Percentiles rank a stretch among this genome's conserved stretches.
These are phyloP conservation scores for Vigna angularis DNA, from an alignment of 306 rosid genomes.

Conservation along the genomic window DNA sequence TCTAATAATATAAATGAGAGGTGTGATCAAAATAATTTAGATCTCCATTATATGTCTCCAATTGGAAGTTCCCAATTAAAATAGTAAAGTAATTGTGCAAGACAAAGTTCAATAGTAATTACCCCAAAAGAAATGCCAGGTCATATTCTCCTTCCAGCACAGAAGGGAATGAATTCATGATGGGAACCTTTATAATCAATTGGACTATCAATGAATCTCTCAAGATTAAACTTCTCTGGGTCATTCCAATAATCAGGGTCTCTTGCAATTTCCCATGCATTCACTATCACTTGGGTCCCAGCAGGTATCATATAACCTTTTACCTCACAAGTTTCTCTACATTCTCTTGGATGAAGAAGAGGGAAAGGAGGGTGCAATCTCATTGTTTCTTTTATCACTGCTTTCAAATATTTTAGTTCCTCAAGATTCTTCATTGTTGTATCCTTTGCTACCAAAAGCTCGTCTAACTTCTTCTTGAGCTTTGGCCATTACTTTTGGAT, in stretches of 20 bases:
- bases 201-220: slow-evolving; percentile 7
- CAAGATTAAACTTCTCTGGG: not conserved
- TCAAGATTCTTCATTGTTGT: not conserved
- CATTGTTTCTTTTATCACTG: slow-evolving; percentile 11
- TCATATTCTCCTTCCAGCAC: slow-evolving; percentile 25
- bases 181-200: slow-evolving; percentile 6
- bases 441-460: slow-evolving; percentile 22
- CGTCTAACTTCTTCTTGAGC: slow-evolving; percentile 22
- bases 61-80: slow-evolving; percentile 12
- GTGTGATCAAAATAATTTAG: no score
- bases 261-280: slow-evolving; percentile 19
- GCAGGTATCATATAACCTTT: slow-evolving; percentile 12
- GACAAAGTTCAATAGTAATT: not conserved
- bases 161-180: not conserved
- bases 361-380: slow-evolving; percentile 21
- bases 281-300: not conserved
- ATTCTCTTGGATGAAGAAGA: slow-evolving; percentile 11
- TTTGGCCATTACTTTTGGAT: not conserved
- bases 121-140: not conserved
- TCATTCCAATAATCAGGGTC: not conserved
- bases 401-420: not conserved
- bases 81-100: slow-evolving; percentile 7
- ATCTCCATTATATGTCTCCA: not conserved
- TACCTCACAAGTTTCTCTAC: not conserved
- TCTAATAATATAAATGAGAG: no score